phyloP scores from a whole-genome alignment of 2,329 filamentous ascomycete genomes.

The Phoma sp. region DNA sequence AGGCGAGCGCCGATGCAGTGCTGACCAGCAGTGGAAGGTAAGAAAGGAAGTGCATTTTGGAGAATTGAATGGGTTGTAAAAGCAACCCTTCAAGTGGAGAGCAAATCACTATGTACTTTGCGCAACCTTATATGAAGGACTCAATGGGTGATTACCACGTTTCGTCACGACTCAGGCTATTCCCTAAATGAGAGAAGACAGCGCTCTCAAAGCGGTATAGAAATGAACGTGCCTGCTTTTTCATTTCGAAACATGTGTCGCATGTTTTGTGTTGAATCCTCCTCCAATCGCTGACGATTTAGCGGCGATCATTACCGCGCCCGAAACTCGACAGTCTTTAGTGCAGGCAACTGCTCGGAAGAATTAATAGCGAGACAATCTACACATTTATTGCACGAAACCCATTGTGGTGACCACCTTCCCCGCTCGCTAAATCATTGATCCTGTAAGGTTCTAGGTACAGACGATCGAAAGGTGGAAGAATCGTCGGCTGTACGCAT shows the following conservation, averaged over 20 bases:
- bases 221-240: background rate
- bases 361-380: conserved; percentile 4
- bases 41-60: conserved; percentile 24
- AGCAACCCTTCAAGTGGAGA: background rate
- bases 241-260: conserved; percentile 6
- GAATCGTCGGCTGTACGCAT: background rate
- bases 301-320: conserved; percentile 9
- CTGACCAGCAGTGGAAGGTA: conserved; percentile 27
- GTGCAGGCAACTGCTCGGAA: conserved; percentile 1
- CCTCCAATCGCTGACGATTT: conserved; percentile 8
- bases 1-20: conserved; percentile 47
- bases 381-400: background rate
- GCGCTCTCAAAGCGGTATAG: background rate
- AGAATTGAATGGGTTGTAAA: background rate
- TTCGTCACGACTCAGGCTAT: background rate
- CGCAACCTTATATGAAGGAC: background rate
- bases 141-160: background rate
- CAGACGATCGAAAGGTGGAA: background rate
- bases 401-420: background rate
- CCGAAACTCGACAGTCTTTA: conserved; percentile 8
- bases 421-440: background rate
- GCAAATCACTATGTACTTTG: background rate
- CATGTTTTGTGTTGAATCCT: conserved; percentile 6
- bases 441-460: background rate
- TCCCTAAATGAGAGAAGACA: background rate